Conservation (phyloP, 1,284 basidiomycete genomes). For the Pseudozyma pruni region DNA sequence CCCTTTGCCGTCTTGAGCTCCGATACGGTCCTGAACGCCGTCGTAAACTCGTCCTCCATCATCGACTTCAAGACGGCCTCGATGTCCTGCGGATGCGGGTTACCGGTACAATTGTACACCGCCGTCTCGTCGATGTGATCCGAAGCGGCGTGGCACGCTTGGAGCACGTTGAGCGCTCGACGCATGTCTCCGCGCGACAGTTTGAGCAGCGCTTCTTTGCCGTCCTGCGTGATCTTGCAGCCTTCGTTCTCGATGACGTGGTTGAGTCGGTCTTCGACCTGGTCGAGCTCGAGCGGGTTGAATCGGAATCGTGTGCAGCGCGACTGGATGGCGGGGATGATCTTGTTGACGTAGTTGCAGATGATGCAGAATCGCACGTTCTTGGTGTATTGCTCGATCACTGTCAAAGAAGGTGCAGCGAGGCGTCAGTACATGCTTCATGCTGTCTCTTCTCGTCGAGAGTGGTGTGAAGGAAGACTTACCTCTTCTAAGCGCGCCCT, state of each 20-base stretch:
- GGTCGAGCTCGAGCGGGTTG: slow-evolving; percentile 86
- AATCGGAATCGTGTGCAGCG: slow-evolving; percentile 95
- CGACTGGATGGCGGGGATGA: slow-evolving; percentile 97
- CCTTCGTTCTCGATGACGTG: slow-evolving; percentile 85
- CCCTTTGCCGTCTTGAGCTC: slow-evolving; percentile 90
- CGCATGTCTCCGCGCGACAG: slow-evolving; percentile 98
- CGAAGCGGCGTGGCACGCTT: slow-evolving; percentile 97
- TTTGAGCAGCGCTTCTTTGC: slow-evolving; percentile 87
- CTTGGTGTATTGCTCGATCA: slow-evolving; percentile 98
- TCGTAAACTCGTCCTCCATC: slow-evolving; percentile 96
- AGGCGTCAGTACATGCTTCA: too few species aligned
- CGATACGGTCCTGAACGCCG: slow-evolving; percentile 85
- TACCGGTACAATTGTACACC: slow-evolving; percentile 96
- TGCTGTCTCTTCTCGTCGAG: not conserved
- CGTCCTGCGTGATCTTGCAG: slow-evolving; percentile 85
- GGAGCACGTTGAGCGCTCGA: slow-evolving; percentile 91
- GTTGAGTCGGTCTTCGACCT: slow-evolving; percentile 85
- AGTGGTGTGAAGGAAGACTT: slow-evolving; percentile 64
- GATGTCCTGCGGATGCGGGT: slow-evolving; percentile 92
- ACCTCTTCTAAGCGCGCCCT: slow-evolving; percentile 91
- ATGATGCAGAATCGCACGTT: slow-evolving; percentile 99
- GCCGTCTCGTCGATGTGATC: slow-evolving; percentile 85
- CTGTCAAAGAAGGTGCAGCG: too few species aligned
- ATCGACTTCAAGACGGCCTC: slow-evolving; percentile 92
- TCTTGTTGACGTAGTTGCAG: slow-evolving; percentile 99